Evolutionary conservation across 345 rosid species (phyloP).

Genomic region (Limnanthes douglasii): DNA sequence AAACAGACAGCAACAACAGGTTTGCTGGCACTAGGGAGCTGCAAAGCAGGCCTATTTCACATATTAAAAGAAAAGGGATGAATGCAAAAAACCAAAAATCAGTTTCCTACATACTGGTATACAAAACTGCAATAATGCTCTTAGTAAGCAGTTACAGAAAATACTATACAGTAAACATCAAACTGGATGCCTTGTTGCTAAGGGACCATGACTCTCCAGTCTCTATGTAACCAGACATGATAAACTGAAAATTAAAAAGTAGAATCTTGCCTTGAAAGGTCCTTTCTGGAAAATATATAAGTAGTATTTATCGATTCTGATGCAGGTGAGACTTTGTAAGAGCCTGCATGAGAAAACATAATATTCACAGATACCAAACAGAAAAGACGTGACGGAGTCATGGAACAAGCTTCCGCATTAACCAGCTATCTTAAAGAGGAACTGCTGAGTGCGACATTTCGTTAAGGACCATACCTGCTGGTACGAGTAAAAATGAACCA

Average conservation of each 20-base stretch:
- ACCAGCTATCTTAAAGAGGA: not conserved
- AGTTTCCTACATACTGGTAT: too few species aligned
- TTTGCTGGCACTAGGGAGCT: slow-evolving; percentile 82
- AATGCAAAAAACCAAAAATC: not conserved
- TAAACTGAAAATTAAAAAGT: not conserved
- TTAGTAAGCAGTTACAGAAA: too few species aligned
- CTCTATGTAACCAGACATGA: slow-evolving; percentile 1
- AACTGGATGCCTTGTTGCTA: not conserved
- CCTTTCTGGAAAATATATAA: slow-evolving; percentile 73
- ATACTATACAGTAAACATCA: not conserved
- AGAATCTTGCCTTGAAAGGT: slow-evolving; percentile 76
- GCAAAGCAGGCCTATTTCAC: slow-evolving; percentile 58
- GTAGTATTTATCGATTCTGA: slow-evolving; percentile 62
- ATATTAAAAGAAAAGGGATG: not conserved
- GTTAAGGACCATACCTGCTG: slow-evolving; percentile 43
- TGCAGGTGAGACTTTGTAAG: slow-evolving; percentile 42
- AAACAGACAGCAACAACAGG: slow-evolving; percentile 89
- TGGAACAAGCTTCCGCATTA: not conserved
- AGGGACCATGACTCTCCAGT: not conserved
- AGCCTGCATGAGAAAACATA: too few species aligned
- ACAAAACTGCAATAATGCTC: too few species aligned
- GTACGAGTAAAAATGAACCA: slow-evolving; percentile 86
- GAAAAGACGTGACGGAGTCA: not conserved
- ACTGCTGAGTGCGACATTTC: too few species aligned
- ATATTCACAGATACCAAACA: slow-evolving; percentile 11